A percentile compares a stretch with the other conserved stretches of the same genome.
phyloP scores from a whole-genome alignment of 768 basidiomycete species.

The Tylopilus felleus region DNA sequence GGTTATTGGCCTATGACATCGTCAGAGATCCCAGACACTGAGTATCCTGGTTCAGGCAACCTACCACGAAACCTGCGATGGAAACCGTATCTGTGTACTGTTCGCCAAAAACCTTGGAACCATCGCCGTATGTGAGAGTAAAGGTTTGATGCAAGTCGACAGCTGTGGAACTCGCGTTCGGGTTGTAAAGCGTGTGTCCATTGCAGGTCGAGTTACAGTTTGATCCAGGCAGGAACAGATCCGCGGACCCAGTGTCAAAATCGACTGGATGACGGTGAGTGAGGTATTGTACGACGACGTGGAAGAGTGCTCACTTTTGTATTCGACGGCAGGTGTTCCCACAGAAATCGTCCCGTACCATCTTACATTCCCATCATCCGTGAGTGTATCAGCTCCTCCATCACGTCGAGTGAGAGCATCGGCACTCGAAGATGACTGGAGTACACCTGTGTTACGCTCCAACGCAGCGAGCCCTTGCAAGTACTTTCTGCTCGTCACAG shows the following conservation, averaged over 20 bases:
- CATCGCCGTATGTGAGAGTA: constrained; percentile 41
- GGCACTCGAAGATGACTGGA: neutral
- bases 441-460: neutral
- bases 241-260: constrained; percentile 37
- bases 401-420: constrained; percentile 3
- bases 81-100: constrained; percentile 40
- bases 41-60: neutral
- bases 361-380: constrained; percentile 8
- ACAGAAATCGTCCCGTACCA: constrained; percentile 29
- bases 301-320: constrained; percentile 12
- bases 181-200: constrained; percentile 36
- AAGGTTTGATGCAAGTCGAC: constrained; percentile 26
- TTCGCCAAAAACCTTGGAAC: constrained; percentile 37
- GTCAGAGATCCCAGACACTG: neutral
- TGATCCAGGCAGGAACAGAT: constrained; percentile 31
- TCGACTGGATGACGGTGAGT: constrained; percentile 16
- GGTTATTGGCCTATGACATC: constrained; percentile 22
- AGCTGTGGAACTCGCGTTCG: constrained; percentile 32
- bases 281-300: neutral
- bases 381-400: constrained; percentile 9
- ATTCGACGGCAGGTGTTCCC: constrained; percentile 22
- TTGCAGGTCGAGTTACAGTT: constrained; percentile 30
- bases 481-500: constrained; percentile 17
- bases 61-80: constrained; percentile 31
- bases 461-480: constrained; percentile 10